phyloP scores from a whole-genome alignment of 2,329 filamentous ascomycete genomes.

The Ascochyta rabiei region DNA sequence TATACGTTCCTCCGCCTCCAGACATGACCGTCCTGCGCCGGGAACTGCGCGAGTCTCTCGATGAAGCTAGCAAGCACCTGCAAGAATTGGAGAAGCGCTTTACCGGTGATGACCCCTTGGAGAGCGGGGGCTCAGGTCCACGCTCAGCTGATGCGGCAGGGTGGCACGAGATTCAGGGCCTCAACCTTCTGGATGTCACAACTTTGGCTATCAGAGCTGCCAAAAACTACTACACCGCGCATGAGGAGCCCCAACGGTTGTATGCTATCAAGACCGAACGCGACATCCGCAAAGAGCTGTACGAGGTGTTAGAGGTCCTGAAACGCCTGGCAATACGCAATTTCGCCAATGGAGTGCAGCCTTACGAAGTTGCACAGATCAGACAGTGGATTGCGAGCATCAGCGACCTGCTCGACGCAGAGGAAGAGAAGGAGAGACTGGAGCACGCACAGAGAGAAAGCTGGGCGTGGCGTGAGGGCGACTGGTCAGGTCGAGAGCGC shows the following conservation, averaged over 20 bases:
- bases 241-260: conserved; percentile 83
- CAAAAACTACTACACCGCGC: conserved; percentile 94
- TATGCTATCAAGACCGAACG: conserved; percentile 88
- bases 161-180: conserved; percentile 87
- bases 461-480: conserved; percentile 81
- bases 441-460: conserved; percentile 73
- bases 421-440: conserved; percentile 76
- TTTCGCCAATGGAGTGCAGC: conserved; percentile 81
- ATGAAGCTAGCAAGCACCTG: conserved; percentile 71
- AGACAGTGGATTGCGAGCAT: conserved; percentile 80
- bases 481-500: conserved; percentile 74
- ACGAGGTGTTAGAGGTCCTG: conserved; percentile 85
- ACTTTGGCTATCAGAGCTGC: conserved; percentile 95
- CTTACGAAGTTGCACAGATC: conserved; percentile 79
- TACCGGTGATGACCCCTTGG: conserved; percentile 9
- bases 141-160: conserved; percentile 58
- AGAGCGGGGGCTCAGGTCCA: conserved; percentile 17
- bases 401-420: conserved; percentile 74
- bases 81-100: conserved; percentile 60
- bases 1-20: conserved; percentile 81
- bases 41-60: conserved; percentile 70
- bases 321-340: conserved; percentile 89
- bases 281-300: conserved; percentile 80
- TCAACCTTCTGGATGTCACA: conserved; percentile 89
- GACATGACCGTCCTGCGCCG: conserved; percentile 78